Evolutionary conservation across 805 yeast species (phyloP), one percentile per base, ranked within the genome.

Genomic region (Myxozyma lipomycoides): DNA sequence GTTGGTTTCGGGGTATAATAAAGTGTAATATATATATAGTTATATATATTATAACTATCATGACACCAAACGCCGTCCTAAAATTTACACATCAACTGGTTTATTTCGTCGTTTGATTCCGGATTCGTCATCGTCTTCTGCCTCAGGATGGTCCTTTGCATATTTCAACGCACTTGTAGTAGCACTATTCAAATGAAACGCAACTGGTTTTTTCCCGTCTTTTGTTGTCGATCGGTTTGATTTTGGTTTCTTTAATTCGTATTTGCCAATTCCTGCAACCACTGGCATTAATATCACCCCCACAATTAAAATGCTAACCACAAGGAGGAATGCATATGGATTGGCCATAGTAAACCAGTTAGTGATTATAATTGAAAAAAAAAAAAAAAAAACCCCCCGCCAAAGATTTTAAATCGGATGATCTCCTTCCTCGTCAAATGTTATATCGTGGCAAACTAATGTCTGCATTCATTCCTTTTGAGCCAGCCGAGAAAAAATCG

Each of bases 191-290:
- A 48, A 45, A 15, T 26, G 28, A 23, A 48, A 48, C 26, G 26
- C 37, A 18, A 48, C 43, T 32, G 37, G 25, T 9, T 22, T 25
- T 3, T 25, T 48, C 10, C 18, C 24, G 18, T 30, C 40, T n/a
- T 15, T 21, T 7, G 15, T 35, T 12, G 32, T 28, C 7, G 32
- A 7, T 28, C 12, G 12, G 32, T 28, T 28, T 7, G 12, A 9
- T 19, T 42, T 48, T 19, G 32, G 24, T n/a, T 24, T 17, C 23
- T n/a, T 32, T 26, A 50, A 5, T n/a, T 42, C 24, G 43, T 36
- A 50, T 22, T 43, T 49, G n/a, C 54, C 54, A 35, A 50, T 40
- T 17, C 54, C 54, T 40, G 39, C 40, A 9, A 50, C 25, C 15
- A 50, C 54, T 3, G 54, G 54, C 24, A 50, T 24, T 9, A 50